Conservation (phyloP, 345 rosid genomes). For the Stellera chamaejasme region DNA sequence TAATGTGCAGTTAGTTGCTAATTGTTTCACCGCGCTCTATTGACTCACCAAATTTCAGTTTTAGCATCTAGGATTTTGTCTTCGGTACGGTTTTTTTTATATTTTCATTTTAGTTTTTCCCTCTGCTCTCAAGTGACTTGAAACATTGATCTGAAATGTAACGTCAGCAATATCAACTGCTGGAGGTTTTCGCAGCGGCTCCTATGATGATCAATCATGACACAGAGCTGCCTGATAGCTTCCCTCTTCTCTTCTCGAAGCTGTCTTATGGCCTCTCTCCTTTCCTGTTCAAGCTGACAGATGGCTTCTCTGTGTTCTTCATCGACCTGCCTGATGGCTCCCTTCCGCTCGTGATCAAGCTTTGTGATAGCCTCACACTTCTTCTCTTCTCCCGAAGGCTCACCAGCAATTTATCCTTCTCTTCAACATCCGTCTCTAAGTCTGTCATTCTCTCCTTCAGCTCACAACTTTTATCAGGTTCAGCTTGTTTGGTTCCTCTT, state of each 20-base stretch:
- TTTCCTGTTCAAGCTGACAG: no score
- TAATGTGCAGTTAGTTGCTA: no score
- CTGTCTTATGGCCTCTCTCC: no score
- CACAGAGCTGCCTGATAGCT: conserved; percentile 49
- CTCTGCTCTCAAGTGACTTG: no score
- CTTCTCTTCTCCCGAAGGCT: conserved; percentile 62
- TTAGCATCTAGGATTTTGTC: no score
- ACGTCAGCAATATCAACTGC: conserved; percentile 27
- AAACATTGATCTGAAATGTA: no score
- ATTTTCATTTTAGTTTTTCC: no score
- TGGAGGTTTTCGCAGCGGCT: conserved; percentile 45
- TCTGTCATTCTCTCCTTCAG: conserved; percentile 29
- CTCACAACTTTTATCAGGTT: conserved; percentile 21
- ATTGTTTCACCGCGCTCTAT: no score
- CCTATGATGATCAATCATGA: conserved; percentile 75
- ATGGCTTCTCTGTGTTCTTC: no score
- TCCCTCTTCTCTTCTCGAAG: no score
- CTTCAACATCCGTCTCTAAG: conserved; percentile 35
- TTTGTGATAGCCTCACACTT: conserved; percentile 78
- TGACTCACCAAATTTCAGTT: no score
- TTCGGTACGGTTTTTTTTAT: no score
- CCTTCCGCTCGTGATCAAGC: conserved; percentile 1
- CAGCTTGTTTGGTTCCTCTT: conserved; percentile 35
- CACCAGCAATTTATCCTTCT: conserved; percentile 35
- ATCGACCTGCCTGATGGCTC: neutral